Base-by-base conservation (phyloP, 1,284 basidiomycete genomes). In the Stygiomarasmius scandens region DNA sequence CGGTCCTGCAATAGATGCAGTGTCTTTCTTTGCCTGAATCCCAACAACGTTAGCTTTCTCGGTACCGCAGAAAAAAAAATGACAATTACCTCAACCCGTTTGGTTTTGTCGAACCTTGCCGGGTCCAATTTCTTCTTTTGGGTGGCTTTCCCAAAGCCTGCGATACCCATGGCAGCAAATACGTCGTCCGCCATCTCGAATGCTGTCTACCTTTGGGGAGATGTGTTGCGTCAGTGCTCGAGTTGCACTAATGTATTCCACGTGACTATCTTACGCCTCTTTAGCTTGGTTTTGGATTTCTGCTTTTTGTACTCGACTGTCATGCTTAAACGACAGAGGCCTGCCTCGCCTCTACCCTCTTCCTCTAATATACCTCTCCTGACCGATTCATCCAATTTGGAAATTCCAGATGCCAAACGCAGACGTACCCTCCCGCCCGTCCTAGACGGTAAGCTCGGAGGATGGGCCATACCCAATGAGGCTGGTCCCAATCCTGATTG, bases 151-250 rank as follows among this genome's bases (percentile, higher is more conserved):
- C 90, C 90, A 69, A 93, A 93, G 43, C 89, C 88, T 63, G 84
- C 66, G 59, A 93, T 90, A 10, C 90, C 90, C 90, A 93, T 92
- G 14, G 87, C 83, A 5, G 88, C 84, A 63, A 92, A 79, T 27
- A 92, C 73, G 60, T 90, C 89, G 67, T 87, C 82, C 43, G 78
- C 73, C 85, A 87, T 87, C 46, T 55, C 71, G 59, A 62, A 52
- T 54, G 56, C 48, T 38, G 48, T 55, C 59, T 50, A 57, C 47
- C 8, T 49, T 44, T 22, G 3, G 14, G n/a, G 11, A 54, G 20
- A 12, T 25, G n/a, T n/a, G n/a, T n/a, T n/a, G n/a, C n/a, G n/a
- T n/a, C n/a, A n/a, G n/a, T n/a, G n/a, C n/a, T n/a, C n/a, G n/a
- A n/a, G n/a, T n/a, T n/a, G n/a, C n/a, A n/a, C n/a, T 41, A 41